Conservation (phyloP, 768 basidiomycete genomes). For the Amanita brunnescens region DNA sequence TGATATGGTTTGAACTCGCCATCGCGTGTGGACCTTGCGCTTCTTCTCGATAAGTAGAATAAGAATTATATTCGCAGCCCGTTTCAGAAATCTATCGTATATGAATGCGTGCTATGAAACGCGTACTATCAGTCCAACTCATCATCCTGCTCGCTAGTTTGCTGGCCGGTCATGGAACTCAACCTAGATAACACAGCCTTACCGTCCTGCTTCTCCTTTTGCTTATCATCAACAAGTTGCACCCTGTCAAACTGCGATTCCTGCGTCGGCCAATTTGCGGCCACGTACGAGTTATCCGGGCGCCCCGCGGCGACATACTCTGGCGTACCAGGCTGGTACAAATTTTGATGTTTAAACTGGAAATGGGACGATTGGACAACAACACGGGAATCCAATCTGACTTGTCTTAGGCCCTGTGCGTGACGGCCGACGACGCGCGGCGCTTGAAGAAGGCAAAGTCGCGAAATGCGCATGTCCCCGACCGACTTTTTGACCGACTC, state of each 20-base stretch:
- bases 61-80: too few relatives aligned
- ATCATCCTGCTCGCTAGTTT: too few relatives aligned
- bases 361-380: constrained; percentile 14
- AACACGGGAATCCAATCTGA: constrained; percentile 24
- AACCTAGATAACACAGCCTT: too few relatives aligned
- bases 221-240: background rate
- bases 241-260: too few relatives aligned
- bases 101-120: too few relatives aligned
- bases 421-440: constrained; percentile 38
- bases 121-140: background rate
- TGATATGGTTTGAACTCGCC: too few relatives aligned
- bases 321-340: constrained; percentile 38
- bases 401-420: constrained; percentile 30
- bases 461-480: constrained; percentile 23
- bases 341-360: constrained; percentile 23
- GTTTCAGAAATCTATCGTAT: too few relatives aligned
- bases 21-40: too few relatives aligned
- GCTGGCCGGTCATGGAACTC: too few relatives aligned
- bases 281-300: background rate
- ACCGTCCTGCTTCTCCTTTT: too few relatives aligned
- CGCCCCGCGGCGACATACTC: constrained; percentile 31
- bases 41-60: too few relatives aligned
- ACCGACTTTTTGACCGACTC: constrained; percentile 15
- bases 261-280: too few relatives aligned
- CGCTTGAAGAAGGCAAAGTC: constrained; percentile 21